These are phyloP conservation scores for Candida pseudoglaebosa DNA, from an alignment of 805 yeast genomes.

Conservation along the genomic window DNA sequence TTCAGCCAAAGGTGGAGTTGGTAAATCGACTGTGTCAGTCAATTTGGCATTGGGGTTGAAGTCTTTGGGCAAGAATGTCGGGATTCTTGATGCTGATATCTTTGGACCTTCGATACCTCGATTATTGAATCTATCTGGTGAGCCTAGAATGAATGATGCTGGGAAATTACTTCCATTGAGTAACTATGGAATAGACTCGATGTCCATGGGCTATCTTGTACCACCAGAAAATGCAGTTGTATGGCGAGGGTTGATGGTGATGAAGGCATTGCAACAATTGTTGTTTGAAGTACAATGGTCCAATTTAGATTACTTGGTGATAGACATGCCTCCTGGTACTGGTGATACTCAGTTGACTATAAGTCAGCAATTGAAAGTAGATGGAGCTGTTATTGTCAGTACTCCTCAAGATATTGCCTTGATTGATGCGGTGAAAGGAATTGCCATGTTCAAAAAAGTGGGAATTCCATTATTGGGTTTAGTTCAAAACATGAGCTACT, in stretches of 20 bases:
- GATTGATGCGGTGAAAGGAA: conserved; percentile 75
- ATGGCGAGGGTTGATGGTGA: conserved; percentile 86
- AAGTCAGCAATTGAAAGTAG: conserved; percentile 71
- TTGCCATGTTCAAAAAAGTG: conserved; percentile 71
- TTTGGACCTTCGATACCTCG: conserved; percentile 85
- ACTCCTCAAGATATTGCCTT: conserved; percentile 87
- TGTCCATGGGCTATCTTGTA: conserved; percentile 87
- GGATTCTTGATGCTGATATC: conserved; percentile 74
- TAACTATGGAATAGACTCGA: conserved; percentile 74
- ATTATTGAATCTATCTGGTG: conserved; percentile 63
- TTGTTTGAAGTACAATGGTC: conserved; percentile 79
- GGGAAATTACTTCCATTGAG: conserved; percentile 63
- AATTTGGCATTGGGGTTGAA: conserved; percentile 65
- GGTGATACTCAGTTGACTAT: conserved; percentile 83
- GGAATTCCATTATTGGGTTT: conserved; percentile 69
- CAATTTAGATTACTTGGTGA: conserved; percentile 58
- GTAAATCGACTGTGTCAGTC: conserved; percentile 70
- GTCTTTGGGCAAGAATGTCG: conserved; percentile 51
- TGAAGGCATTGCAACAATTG: conserved; percentile 83
- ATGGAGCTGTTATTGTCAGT: conserved; percentile 78
- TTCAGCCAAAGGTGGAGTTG: conserved; percentile 81
- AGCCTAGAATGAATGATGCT: conserved; percentile 50
- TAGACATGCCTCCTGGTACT: conserved; percentile 91
- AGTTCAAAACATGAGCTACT: conserved; percentile 81
- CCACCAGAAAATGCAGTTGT: conserved; percentile 65